Conservation (phyloP, 495 filamentous ascomycete species). For the Friedmanniomyces simplex region DNA sequence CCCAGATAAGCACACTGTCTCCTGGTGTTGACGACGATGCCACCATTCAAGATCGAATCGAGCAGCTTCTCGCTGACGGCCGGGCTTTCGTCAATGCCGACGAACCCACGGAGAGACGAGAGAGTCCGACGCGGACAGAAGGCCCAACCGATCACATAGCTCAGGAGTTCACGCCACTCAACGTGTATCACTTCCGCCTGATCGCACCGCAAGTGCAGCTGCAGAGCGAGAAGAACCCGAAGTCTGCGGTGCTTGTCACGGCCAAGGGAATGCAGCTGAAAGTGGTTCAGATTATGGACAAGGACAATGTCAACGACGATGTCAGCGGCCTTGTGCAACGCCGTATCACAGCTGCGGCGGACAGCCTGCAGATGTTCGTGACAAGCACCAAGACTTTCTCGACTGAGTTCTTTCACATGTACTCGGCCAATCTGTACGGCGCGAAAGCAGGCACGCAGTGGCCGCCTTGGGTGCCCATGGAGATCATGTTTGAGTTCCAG, state of each 20-base stretch:
- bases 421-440: slow-evolving; percentile 87
- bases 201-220: slow-evolving; percentile 96
- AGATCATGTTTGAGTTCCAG: slow-evolving; percentile 95
- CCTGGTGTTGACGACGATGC: slow-evolving; percentile 42
- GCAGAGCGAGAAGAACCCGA: slow-evolving; percentile 94
- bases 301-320: slow-evolving; percentile 78
- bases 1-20: slow-evolving; percentile 25
- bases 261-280: slow-evolving; percentile 96
- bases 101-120: slow-evolving; percentile 34
- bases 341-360: slow-evolving; percentile 86
- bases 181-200: slow-evolving; percentile 85
- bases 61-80: slow-evolving; percentile 74
- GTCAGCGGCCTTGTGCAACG: slow-evolving; percentile 91
- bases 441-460: slow-evolving; percentile 73
- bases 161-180: slow-evolving; percentile 84
- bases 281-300: slow-evolving; percentile 95
- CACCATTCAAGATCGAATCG: slow-evolving; percentile 73
- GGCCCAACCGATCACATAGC: slow-evolving; percentile 67
- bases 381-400: slow-evolving; percentile 82
- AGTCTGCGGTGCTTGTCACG: slow-evolving; percentile 82
- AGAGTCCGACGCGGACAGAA: slow-evolving; percentile 11
- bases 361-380: slow-evolving; percentile 95
- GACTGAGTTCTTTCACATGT: slow-evolving; percentile 72
- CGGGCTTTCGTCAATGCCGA: slow-evolving; percentile 73
- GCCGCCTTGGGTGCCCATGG: slow-evolving; percentile 96